Conservation (phyloP, 441 rosid genomes). For the Daphne laureola region DNA sequence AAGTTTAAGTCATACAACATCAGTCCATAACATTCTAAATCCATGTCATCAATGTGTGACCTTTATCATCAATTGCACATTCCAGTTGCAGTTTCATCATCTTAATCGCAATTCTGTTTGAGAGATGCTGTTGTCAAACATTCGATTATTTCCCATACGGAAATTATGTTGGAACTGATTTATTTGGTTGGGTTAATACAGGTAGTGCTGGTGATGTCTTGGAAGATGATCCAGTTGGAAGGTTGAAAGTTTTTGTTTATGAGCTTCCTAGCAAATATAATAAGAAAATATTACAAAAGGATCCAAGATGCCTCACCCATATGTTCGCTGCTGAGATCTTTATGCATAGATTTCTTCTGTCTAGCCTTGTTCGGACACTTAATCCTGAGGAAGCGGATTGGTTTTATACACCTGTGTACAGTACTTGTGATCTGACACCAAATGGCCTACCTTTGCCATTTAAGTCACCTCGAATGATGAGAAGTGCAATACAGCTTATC, state of each 20-base stretch:
- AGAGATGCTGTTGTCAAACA: too few relatives aligned
- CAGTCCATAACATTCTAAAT: too few relatives aligned
- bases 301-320: constrained; percentile 60
- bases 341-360: constrained; percentile 70
- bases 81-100: too few relatives aligned
- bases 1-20: too few relatives aligned
- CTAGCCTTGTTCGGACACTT: constrained; percentile 72
- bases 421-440: constrained; percentile 72
- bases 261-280: constrained; percentile 79
- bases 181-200: constrained; percentile 18
- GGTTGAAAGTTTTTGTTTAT: constrained; percentile 69
- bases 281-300: constrained; percentile 70
- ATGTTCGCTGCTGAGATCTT: constrained; percentile 80
- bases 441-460: constrained; percentile 72
- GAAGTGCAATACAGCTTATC: constrained; percentile 77
- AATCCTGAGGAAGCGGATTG: constrained; percentile 81
- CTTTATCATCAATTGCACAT: too few relatives aligned
- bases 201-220: constrained; percentile 83
- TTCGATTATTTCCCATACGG: too few relatives aligned
- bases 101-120: too few relatives aligned
- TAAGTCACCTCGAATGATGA: constrained; percentile 75
- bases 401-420: constrained; percentile 74
- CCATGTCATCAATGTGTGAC: too few relatives aligned
- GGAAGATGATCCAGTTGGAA: constrained; percentile 74
- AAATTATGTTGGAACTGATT: background rate